Conservation (phyloP, 495 filamentous ascomycete genomes). For the Talaromyces stipitatus region DNA sequence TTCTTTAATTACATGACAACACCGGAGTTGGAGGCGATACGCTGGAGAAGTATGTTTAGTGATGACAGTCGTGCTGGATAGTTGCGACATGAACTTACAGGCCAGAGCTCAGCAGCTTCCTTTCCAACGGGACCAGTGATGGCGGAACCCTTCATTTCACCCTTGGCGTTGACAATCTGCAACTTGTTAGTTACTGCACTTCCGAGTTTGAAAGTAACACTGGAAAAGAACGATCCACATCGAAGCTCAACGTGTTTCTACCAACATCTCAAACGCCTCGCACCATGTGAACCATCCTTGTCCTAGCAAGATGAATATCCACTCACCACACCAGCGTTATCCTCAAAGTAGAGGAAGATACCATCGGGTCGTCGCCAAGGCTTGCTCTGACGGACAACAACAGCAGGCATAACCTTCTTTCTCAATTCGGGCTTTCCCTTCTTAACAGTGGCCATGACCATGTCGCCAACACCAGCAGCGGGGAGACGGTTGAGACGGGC, state of each 20-base stretch:
- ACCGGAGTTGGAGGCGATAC: constrained; percentile 99
- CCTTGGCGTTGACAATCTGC: constrained; percentile 99
- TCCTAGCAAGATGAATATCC: neutral
- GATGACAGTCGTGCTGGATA: neutral
- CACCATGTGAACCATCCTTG: neutral
- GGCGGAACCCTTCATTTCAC: constrained; percentile 99
- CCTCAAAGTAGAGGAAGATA: constrained; percentile 99
- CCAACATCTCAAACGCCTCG: neutral
- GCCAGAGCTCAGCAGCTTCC: constrained; percentile 99
- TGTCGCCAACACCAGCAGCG: constrained; percentile 96
- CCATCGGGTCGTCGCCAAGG: constrained; percentile 97
- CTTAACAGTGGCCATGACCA: constrained; percentile 99
- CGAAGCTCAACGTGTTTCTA: neutral
- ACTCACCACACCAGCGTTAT: constrained; percentile 97
- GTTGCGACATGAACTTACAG: constrained; percentile 52
- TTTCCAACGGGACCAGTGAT: constrained; percentile 99
- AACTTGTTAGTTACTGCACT: neutral
- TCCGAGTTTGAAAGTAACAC: neutral
- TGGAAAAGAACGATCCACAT: neutral
- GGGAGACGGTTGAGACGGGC: constrained; percentile 97
- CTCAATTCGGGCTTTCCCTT: constrained; percentile 99
- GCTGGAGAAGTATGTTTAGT: constrained; percentile 38
- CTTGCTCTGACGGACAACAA: constrained; percentile 97
- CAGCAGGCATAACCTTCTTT: constrained; percentile 99
- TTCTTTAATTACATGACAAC: constrained; percentile 82